These are phyloP conservation scores for Xanthoceras sorbifolium DNA, from an alignment of 345 rosid genomes.

Conservation along the genomic window DNA sequence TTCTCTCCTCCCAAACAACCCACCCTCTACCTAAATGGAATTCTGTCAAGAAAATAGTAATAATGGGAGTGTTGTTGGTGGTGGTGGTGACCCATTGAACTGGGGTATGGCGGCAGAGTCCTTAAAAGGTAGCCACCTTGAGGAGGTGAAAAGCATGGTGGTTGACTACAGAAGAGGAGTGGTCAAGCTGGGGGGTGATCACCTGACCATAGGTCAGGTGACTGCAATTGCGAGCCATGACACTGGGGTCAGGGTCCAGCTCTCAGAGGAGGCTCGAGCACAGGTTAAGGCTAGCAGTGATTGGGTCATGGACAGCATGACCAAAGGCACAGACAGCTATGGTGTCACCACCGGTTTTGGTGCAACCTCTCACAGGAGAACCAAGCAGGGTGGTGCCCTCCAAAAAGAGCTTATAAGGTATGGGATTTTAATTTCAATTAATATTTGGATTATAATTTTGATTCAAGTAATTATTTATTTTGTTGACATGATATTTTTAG, in stretches of 20 bases:
- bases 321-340: conserved; percentile 67
- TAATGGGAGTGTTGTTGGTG: no score
- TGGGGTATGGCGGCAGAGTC: conserved; percentile 77
- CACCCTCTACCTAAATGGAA: conserved; percentile 6
- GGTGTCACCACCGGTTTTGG: conserved; percentile 84
- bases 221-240: conserved; percentile 47
- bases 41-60: conserved; percentile 17
- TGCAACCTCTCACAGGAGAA: conserved; percentile 73
- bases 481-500: no score
- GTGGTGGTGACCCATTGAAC: conserved; percentile 73
- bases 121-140: conserved; percentile 80
- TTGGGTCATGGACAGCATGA: conserved; percentile 87
- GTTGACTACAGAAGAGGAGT: conserved; percentile 58
- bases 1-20: background rate
- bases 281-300: conserved; percentile 74
- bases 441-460: no score
- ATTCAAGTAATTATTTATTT: no score
- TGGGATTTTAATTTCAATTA: background rate
- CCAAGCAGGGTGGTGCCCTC: conserved; percentile 69
- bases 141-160: conserved; percentile 80
- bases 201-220: conserved; percentile 80
- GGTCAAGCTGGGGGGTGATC: conserved; percentile 70
- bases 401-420: conserved; percentile 80
- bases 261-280: conserved; percentile 54
- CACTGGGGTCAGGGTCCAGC: conserved; percentile 46